Percentiles rank a stretch among this genome's conserved stretches.
Conservation (phyloP, 2,329 filamentous ascomycete genomes). For the Cercospora berteroae region DNA sequence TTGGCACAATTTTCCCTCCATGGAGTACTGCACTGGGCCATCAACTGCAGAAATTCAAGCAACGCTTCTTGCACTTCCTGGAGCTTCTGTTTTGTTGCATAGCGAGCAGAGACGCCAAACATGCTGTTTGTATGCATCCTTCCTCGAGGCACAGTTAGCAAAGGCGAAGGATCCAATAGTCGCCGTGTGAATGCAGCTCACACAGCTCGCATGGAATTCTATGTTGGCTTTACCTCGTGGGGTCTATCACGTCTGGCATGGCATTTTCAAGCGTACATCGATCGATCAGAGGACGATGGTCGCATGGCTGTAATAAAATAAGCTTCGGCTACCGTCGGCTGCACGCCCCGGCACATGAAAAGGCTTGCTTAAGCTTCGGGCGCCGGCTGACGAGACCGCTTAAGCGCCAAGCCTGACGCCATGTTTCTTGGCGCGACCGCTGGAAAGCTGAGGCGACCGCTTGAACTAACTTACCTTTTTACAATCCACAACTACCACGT, state of each 20-base stretch:
- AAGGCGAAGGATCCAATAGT: background rate
- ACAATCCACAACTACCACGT: too few relatives aligned
- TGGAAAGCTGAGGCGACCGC: too few relatives aligned
- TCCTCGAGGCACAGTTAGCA: background rate
- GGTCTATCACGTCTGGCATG: background rate
- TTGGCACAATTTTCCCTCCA: background rate
- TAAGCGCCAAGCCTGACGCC: too few relatives aligned
- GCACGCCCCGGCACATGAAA: background rate
- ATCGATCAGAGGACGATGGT: background rate
- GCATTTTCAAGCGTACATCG: background rate
- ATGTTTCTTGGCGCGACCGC: too few relatives aligned
- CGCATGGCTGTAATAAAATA: background rate
- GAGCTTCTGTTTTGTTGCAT: background rate
- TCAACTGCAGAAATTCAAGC: background rate
- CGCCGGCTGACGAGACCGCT: too few relatives aligned
- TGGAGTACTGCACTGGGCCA: background rate
- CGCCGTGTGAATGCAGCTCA: background rate
- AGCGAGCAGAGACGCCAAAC: background rate
- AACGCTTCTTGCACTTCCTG: background rate
- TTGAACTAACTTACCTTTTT: too few relatives aligned
- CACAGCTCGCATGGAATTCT: background rate
- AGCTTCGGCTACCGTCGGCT: background rate
- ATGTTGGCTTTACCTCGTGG: background rate
- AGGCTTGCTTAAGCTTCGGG: background rate
- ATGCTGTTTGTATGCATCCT: background rate